Evolutionary conservation across 306 rosid species (phyloP), one percentile per base, ranked within the genome.

Genomic region (Trifolium pratense): DNA sequence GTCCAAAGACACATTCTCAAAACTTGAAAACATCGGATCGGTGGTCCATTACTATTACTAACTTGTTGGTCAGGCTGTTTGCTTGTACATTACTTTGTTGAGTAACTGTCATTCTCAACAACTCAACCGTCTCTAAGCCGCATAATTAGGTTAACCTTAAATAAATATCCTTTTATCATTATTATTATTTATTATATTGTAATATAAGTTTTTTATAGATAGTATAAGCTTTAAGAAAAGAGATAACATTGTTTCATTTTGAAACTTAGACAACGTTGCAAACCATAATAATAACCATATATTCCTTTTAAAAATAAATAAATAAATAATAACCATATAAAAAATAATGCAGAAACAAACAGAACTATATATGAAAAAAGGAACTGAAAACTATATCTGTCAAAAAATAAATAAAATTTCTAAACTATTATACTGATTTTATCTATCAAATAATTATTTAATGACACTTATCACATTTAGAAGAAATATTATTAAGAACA

Each of bases 401-500:
- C 37, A 5, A 9, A 3, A 4, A 40, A 9, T 9, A 40, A 40
- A 40, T 9, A 40, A 10, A 12, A 13, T 34, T 11, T 34, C n/a
- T 7, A 52, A 52, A 9, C 16, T 56, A 56, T 56, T 56, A 23
- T 7, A 37, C 36, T 14, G 6, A 14, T 39, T 71, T 21, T 25
- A 37, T 23, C 52, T 2, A 5, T 25, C 5, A 7, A 39, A 23
- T 39, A 11, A 55, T 1, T 16, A 71, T 6, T 31, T 49, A 49
- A 0, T 45, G n/a, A 26, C 57, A 43, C 21, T 16, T 25, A 67
- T 34, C 40, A 15, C n/a, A 37, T 9, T 55, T 29, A 32, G 18
- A 34, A 26, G 52, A 76, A 58, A 68, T 23, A 56, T 40, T 6
- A 6, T 58, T 58, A 68, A 48, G 42, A 70, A 48, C 16, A 61